Conservation (phyloP, 345 rosid genomes). For the Hibiscus trionum region DNA sequence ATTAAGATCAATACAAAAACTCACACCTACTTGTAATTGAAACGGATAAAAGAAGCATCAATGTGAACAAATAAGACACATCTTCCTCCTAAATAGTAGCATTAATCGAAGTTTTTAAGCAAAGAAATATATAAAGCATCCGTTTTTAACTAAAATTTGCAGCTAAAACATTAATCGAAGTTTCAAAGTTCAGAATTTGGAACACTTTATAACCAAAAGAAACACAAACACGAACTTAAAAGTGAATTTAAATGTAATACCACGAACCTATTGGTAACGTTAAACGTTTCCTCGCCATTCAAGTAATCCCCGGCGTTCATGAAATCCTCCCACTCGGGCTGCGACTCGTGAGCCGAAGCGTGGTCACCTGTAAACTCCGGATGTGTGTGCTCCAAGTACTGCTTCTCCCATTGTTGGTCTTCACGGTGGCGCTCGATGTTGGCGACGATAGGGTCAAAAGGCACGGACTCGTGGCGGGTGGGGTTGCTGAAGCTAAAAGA, state of each 20-base stretch:
- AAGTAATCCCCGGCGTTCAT: slow-evolving; percentile 91
- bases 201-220: background rate
- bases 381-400: slow-evolving; percentile 55
- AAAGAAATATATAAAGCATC: background rate
- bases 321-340: slow-evolving; percentile 96
- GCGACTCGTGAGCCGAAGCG: slow-evolving; percentile 63
- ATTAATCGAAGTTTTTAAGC: background rate
- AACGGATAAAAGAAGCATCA: background rate
- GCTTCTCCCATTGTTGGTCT: slow-evolving; percentile 85
- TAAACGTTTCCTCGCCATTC: slow-evolving; percentile 80
- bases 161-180: background rate
- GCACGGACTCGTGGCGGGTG: slow-evolving; percentile 38
- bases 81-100: background rate
- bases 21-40: too few relatives aligned
- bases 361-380: slow-evolving; percentile 35
- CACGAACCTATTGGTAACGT: slow-evolving; percentile 76
- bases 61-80: background rate
- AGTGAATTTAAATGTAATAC: background rate
- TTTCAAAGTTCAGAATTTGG: background rate
- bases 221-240: background rate
- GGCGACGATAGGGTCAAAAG: slow-evolving; percentile 71
- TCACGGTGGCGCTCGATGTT: slow-evolving; percentile 68
- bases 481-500: slow-evolving; percentile 37
- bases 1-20: background rate
- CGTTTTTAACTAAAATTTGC: background rate